phyloP scores from a whole-genome alignment of 192 early-diverging fungal genomes.

The Martensiomyces pterosporus region DNA sequence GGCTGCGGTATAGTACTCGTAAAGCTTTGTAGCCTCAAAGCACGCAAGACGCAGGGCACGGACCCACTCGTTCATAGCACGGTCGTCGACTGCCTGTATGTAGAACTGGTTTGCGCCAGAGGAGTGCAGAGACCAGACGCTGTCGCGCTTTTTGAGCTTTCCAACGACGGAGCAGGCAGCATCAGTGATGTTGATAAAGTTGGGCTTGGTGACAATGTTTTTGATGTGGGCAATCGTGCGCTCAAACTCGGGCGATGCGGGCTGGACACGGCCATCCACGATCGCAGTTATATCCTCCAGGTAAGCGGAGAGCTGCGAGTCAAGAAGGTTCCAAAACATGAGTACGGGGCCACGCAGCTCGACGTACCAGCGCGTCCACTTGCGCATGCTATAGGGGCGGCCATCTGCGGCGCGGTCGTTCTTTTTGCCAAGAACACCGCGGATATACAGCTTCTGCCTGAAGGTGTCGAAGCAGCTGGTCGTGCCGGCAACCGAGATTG shows the following conservation, averaged over 20 bases:
- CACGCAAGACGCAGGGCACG: conserved; percentile 67
- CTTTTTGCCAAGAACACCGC: conserved; percentile 70
- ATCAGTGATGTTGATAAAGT: conserved; percentile 76
- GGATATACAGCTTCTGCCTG: conserved; percentile 64
- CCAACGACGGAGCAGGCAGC: conserved; percentile 58
- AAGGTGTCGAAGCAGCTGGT: conserved; percentile 59
- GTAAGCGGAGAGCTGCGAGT: conserved; percentile 48
- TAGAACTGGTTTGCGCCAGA: conserved; percentile 68
- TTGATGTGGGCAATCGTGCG: conserved; percentile 49
- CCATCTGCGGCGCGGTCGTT: conserved; percentile 61
- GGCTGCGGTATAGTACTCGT: conserved; percentile 69
- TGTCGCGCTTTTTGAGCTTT: conserved; percentile 52
- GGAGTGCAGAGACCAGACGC: conserved; percentile 63
- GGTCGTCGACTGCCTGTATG: conserved; percentile 56
- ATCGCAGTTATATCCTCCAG: conserved; percentile 50
- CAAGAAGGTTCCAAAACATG: conserved; percentile 57
- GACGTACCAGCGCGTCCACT: conserved; percentile 70
- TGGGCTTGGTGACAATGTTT: conserved; percentile 52
- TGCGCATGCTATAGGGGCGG: conserved; percentile 53
- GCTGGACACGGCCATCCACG: conserved; percentile 40
- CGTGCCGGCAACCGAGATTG: conserved; percentile 35
- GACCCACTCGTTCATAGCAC: conserved; percentile 64
- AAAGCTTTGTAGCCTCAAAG: conserved; percentile 68
- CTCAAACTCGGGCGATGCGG: conserved; percentile 45
- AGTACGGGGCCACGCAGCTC: conserved; percentile 69